Base-by-base conservation (phyloP, 2,329 filamentous ascomycete genomes). In the Alternaria viburni region DNA sequence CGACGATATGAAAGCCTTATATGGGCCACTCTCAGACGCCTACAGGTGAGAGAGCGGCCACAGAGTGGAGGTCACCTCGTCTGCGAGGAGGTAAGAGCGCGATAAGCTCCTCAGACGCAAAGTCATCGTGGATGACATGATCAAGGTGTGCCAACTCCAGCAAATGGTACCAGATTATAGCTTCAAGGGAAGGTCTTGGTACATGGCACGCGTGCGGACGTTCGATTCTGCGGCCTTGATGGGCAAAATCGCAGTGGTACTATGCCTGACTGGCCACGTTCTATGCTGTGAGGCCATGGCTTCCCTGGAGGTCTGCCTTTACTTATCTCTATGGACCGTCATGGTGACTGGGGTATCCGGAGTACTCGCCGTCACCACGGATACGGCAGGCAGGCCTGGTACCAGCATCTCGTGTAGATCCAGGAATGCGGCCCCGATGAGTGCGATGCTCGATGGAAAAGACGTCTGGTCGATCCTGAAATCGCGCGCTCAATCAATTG, bases 141-240 rank as follows among this genome's bases (percentile, higher is more conserved):
- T 17, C 17, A 11, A 50, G n/a, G 26, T 1, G 19, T 51, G 2
- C 11, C 7, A 23, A 21, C 11, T 4, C 47, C 26, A n/a, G 7
- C 12, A 6, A 6, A 51, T 10, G 12, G 9, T 30, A 3, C 6
- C 3, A 30, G 19, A 12, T 0, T 1, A 5, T 36, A 5, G 19
- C n/a, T 41, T 41, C 36, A 17, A 17, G 3, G 5, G 47, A 21
- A 7, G 2, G 26, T 32, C 28, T 51, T 51, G 28, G 2, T 21
- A 32, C 10, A 10, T 4, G 4, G 21, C 15, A 25, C 13, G 26
- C 15, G 28, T 7, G 28, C 19, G 21, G n/a, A 19, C 2, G n/a
- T 50, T 12, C n/a, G 17, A 7, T 11, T 5, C 17, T 12, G 26
- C n/a, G 0, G 11, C 2, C 6, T 5, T 6, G 10, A 7, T 7